Evolutionary conservation across 1,284 basidiomycete genomes (phyloP).

Genomic region (Phellopilus nigrolimitatus): DNA sequence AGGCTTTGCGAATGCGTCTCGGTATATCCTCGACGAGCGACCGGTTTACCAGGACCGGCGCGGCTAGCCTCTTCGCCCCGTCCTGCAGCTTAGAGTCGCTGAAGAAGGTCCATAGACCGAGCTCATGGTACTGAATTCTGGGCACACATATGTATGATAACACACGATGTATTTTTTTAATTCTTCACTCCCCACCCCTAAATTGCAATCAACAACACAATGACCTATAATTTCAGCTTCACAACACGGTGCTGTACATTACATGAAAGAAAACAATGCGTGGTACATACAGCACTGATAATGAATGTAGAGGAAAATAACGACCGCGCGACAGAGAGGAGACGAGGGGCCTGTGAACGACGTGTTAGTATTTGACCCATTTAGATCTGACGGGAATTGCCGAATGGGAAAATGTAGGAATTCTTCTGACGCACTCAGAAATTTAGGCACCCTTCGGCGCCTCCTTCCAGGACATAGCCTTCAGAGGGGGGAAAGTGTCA

Average conservation of each 20-base stretch:
- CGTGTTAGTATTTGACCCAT: too few relatives aligned
- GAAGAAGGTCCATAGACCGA: constrained; percentile 9
- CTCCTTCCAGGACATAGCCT: constrained; percentile 85
- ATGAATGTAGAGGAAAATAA: too few relatives aligned
- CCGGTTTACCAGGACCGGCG: background rate
- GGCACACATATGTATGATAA: background rate
- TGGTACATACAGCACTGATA: constrained; percentile 14
- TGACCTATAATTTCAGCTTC: constrained; percentile 10
- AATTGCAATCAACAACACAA: background rate
- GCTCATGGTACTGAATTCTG: constrained; percentile 18
- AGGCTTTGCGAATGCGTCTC: constrained; percentile 7
- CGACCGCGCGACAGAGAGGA: background rate
- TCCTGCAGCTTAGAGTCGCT: constrained; percentile 11
- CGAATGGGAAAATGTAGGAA: too few relatives aligned
- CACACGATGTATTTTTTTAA: background rate
- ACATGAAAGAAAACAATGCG: constrained; percentile 7
- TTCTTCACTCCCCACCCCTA: background rate
- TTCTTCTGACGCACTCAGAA: too few relatives aligned
- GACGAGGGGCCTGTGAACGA: background rate
- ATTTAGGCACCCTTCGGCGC: constrained; percentile 48
- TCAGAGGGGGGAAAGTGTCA: constrained; percentile 21
- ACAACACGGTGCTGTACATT: constrained; percentile 14
- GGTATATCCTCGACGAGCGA: constrained; percentile 6
- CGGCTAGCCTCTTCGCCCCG: constrained; percentile 13
- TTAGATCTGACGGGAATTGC: too few relatives aligned